A percentile compares a stretch with the other conserved stretches of the same genome.
Evolutionary conservation across 225 moss, liverwort and hornwort genomes (phyloP).

Genomic region (Bryum argenteum): DNA sequence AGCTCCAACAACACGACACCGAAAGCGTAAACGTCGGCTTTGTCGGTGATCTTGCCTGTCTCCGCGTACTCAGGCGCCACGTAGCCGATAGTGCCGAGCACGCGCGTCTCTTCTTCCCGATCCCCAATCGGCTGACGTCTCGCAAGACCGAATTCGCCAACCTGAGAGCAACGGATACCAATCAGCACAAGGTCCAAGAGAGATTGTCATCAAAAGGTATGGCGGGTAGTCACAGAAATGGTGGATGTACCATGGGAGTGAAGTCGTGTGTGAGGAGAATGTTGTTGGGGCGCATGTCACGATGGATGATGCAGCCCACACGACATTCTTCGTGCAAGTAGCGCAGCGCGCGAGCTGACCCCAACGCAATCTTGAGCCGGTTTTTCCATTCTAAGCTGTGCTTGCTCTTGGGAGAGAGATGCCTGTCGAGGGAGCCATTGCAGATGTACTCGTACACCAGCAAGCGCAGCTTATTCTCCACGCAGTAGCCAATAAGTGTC

Average conservation of each 20-base stretch:
- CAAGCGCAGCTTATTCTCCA: slow-evolving; percentile 48
- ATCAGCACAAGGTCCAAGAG: not conserved
- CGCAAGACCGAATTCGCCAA: slow-evolving; percentile 73
- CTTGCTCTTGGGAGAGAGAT: slow-evolving; percentile 53
- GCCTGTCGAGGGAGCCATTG: slow-evolving; percentile 70
- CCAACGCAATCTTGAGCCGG: slow-evolving; percentile 47
- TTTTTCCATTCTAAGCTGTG: slow-evolving; percentile 36
- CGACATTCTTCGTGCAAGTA: slow-evolving; percentile 61
- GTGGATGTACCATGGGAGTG: slow-evolving; percentile 48
- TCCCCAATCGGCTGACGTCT: slow-evolving; percentile 67
- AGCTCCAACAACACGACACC: slow-evolving; percentile 85
- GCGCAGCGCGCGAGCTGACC: slow-evolving; percentile 40
- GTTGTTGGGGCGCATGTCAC: slow-evolving; percentile 62
- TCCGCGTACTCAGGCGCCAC: slow-evolving; percentile 81
- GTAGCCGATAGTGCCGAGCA: slow-evolving; percentile 71
- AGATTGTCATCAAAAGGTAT: not conserved
- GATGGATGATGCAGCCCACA: slow-evolving; percentile 56
- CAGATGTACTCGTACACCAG: slow-evolving; percentile 78
- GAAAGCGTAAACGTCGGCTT: slow-evolving; percentile 83
- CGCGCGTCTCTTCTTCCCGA: slow-evolving; percentile 61
- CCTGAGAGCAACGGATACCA: slow-evolving; percentile 29
- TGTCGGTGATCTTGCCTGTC: slow-evolving; percentile 74
- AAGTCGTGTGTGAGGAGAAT: slow-evolving; percentile 61
- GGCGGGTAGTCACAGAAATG: not conserved
- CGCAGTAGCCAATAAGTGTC: slow-evolving; percentile 69